Conservation (phyloP, 345 rosid species). For the Hibiscus trionum region DNA sequence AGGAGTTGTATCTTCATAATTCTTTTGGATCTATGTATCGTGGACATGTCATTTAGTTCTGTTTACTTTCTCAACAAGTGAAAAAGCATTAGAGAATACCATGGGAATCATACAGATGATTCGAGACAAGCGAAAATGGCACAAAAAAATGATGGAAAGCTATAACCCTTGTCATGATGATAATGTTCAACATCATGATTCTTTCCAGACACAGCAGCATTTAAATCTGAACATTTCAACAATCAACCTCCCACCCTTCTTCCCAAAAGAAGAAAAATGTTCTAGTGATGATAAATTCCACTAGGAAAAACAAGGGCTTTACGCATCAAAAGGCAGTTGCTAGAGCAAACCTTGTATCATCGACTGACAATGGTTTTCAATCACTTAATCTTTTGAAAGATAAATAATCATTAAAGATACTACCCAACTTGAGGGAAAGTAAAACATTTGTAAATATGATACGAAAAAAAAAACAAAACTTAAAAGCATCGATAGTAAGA, state of each 20-base stretch:
- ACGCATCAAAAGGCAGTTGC: neutral
- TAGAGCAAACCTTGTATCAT: neutral
- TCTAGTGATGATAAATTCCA: neutral
- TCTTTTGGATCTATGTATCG: neutral
- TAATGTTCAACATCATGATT: conserved; percentile 1
- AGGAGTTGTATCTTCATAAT: neutral
- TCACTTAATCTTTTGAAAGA: neutral
- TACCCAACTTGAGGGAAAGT: conserved; percentile 4
- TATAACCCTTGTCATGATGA: neutral
- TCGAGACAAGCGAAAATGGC: neutral
- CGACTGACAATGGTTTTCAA: neutral
- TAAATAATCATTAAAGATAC: neutral
- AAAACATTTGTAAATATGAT: conserved; percentile 3
- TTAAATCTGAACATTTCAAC: neutral
- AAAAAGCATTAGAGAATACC: neutral
- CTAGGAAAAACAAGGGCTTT: conserved; percentile 3
- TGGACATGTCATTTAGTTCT: neutral
- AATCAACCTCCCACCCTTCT: neutral
- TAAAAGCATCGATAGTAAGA: neutral
- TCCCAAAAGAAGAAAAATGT: neutral
- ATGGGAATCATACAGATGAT: neutral
- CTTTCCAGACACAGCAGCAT: neutral
- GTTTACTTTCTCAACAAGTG: neutral
- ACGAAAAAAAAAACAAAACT: neutral
- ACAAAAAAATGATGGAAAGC: neutral